Evolutionary conservation across 768 basidiomycete species (phyloP), one percentile per base, ranked within the genome.

Genomic region (Clavulina sp.): DNA sequence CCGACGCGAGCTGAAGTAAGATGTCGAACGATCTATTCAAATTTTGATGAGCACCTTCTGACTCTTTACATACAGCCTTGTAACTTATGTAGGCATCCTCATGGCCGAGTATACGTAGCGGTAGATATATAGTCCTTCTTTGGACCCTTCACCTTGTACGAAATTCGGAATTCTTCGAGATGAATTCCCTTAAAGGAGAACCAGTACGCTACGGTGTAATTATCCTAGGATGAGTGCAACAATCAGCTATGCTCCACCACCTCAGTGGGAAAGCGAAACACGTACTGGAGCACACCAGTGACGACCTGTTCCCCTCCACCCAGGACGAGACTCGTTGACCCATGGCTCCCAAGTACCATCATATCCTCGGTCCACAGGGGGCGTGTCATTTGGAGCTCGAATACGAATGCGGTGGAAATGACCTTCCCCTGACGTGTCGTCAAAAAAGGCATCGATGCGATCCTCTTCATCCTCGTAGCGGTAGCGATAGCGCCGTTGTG

Each of bases 401-500:
- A 46, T 13, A 9, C 43, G 43, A 26, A 46, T 9, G 9, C 13
- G 26, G 26, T 46, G 43, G 43, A 46, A 46, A 28, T 13, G 26
- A 9, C 26, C 26, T 13, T 26, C 9, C 9, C 26, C 43, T 9
- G 43, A 46, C 13, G 43, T 16, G 24, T 46, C 43, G 24, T 46
- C 43, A 46, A 46, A 46, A 24, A 13, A 46, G 9, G 43, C 43
- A 26, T 46, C 43, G 43, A 46, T 46, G 9, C 43, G 43, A 24
- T 46, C 43, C 13, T 28, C 26, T 9, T 46, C 43, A 13, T 46
- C 43, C 9, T 16, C 13, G 26, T 46, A 46, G 13, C 9, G 13
- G 26, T 46, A 46, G 26, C 43, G 43, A 26, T 46, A 46, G 13
- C 43, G 13, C 26, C 43, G 43, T 46, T 46, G 43, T 13, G 43